Conservation (phyloP, 2,329 filamentous ascomycete species). For the Penicillium corylophilum region DNA sequence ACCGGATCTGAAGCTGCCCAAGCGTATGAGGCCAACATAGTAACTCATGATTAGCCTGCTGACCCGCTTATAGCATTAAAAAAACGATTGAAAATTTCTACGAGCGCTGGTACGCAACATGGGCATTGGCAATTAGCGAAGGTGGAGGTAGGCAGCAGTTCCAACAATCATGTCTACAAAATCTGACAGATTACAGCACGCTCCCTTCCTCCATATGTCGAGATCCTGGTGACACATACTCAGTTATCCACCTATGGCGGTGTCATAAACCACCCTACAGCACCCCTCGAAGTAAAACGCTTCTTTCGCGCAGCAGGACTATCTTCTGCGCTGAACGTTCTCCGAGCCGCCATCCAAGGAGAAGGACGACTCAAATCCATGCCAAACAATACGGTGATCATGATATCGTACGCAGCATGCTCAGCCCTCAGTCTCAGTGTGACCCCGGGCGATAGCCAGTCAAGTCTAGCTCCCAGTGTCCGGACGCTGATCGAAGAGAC, state of each 20-base stretch:
- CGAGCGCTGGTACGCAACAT: conserved; percentile 63
- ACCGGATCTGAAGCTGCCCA: conserved; percentile 35
- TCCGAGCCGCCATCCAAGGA: conserved; percentile 71
- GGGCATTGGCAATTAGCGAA: conserved; percentile 58
- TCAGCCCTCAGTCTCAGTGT: conserved; percentile 66
- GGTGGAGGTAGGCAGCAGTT: conserved; percentile 47
- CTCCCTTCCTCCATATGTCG: conserved; percentile 67
- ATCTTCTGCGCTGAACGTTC: conserved; percentile 70
- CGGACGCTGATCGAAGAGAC: conserved; percentile 66
- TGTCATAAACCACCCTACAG: conserved; percentile 72
- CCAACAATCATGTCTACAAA: not conserved
- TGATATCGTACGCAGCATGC: conserved; percentile 74
- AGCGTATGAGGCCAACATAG: conserved; percentile 25
- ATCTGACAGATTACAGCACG: conserved; percentile 18
- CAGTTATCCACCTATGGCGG: conserved; percentile 71
- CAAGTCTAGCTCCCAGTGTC: conserved; percentile 62
- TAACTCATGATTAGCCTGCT: not conserved
- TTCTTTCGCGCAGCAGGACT: conserved; percentile 71
- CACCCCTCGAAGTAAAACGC: conserved; percentile 67
- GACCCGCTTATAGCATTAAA: conserved; percentile 45
- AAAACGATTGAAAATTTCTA: conserved; percentile 65
- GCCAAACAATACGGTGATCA: conserved; percentile 76
- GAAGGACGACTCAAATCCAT: conserved; percentile 69
- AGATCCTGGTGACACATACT: conserved; percentile 71
- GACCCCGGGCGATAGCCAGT: conserved; percentile 55